Evolutionary conservation across 257 asterid species (phyloP).

Genomic region (Ocimum tenuiflorum): DNA sequence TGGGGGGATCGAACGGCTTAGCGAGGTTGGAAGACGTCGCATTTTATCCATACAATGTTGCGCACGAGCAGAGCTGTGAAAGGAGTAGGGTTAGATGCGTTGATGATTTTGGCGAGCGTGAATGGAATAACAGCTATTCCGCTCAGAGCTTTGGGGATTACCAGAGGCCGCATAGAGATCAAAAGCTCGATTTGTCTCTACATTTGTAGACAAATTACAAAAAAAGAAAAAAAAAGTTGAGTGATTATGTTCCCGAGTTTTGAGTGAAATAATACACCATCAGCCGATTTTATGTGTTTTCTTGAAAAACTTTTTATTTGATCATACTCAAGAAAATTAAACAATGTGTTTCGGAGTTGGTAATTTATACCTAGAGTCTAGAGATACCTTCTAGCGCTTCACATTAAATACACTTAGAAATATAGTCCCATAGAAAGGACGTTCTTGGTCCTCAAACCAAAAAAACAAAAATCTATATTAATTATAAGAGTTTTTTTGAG

Average conservation of each 20-base stretch:
- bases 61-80: constrained; percentile 37
- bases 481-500: no score
- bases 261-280: background rate
- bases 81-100: constrained; percentile 14
- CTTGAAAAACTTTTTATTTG: background rate
- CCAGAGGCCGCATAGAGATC: constrained; percentile 25
- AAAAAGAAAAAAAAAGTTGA: no score
- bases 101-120: constrained; percentile 8
- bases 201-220: constrained; percentile 40
- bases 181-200: constrained; percentile 73
- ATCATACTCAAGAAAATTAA: no score
- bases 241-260: background rate
- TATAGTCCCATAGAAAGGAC: no score
- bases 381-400: no score
- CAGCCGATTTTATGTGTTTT: background rate
- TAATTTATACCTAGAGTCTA: no score
- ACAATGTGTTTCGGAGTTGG: no score
- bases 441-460: no score
- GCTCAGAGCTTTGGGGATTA: constrained; percentile 20
- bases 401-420: no score
- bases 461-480: no score
- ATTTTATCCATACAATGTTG: constrained; percentile 12
- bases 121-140: background rate
- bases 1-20: constrained; percentile 12
- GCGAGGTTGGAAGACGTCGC: background rate